Evolutionary conservation across 2,329 filamentous ascomycete genomes (phyloP).

Genomic region (Penicillium sclerotigenum): DNA sequence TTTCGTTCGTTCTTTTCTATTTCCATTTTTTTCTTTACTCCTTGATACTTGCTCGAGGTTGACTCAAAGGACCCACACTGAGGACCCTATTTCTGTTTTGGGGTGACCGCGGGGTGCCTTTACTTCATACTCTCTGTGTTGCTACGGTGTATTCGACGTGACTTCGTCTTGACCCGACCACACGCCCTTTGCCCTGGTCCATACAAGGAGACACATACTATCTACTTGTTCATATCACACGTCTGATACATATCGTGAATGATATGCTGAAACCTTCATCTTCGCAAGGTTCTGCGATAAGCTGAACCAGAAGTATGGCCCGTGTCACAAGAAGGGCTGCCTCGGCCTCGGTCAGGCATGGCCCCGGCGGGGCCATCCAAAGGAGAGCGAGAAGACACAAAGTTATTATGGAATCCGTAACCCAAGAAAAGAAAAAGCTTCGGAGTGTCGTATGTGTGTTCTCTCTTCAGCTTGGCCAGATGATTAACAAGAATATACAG

Average conservation of each 20-base stretch:
- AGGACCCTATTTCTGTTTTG: background rate
- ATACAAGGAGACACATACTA: background rate
- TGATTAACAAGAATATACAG: slow-evolving; percentile 43
- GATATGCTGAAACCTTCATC: slow-evolving; percentile 18
- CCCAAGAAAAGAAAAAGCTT: slow-evolving; percentile 60
- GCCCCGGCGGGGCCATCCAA: slow-evolving; percentile 32
- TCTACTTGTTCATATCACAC: background rate
- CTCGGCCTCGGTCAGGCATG: slow-evolving; percentile 34
- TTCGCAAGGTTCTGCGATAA: slow-evolving; percentile 21
- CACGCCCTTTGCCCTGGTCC: background rate
- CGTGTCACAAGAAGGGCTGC: slow-evolving; percentile 35
- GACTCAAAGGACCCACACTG: background rate
- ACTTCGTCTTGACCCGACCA: background rate
- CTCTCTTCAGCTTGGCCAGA: slow-evolving; percentile 1
- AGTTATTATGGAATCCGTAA: slow-evolving; percentile 56
- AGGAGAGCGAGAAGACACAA: slow-evolving; percentile 50
- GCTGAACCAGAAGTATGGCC: slow-evolving; percentile 32
- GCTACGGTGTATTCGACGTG: background rate
- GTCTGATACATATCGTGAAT: background rate
- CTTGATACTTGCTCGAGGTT: background rate
- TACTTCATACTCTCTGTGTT: background rate
- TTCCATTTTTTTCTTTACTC: no score
- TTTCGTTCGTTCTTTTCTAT: background rate
- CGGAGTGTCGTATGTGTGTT: slow-evolving; percentile 48
- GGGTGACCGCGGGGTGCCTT: background rate